These are phyloP conservation scores for Fomitopsis pinicola DNA, from an alignment of 1,284 basidiomycete species.

Conservation along the genomic window DNA sequence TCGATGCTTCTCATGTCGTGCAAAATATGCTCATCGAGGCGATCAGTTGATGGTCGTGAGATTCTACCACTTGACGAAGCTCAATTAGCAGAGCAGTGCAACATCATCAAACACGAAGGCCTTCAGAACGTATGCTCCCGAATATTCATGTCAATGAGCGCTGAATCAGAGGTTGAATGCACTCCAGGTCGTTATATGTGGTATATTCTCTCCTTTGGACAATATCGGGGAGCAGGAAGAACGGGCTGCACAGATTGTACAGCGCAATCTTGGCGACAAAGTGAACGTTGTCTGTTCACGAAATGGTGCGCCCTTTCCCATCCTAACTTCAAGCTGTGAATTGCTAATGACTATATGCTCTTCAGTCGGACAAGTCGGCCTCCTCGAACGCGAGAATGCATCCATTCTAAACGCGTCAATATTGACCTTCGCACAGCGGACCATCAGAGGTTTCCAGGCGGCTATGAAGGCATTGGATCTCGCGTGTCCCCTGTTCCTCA, in stretches of 20 bases:
- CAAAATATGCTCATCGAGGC: background rate
- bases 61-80: conserved; percentile 35
- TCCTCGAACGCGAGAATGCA: conserved; percentile 61
- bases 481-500: conserved; percentile 50
- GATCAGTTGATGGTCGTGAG: conserved; percentile 41
- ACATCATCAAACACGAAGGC: conserved; percentile 35
- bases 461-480: conserved; percentile 44
- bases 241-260: conserved; percentile 36
- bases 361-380: conserved; percentile 49
- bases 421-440: conserved; percentile 43
- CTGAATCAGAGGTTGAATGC: background rate
- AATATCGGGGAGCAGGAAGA: conserved; percentile 42
- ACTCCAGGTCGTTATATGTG: conserved; percentile 36
- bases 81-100: conserved; percentile 40
- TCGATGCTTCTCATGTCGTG: background rate
- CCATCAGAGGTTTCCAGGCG: conserved; percentile 46
- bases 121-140: conserved; percentile 29
- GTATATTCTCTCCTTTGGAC: conserved; percentile 49
- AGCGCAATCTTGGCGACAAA: conserved; percentile 31
- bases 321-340: background rate
- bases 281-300: conserved; percentile 39
- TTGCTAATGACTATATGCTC: background rate
- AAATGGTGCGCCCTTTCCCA: conserved; percentile 28
- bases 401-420: conserved; percentile 59
- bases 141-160: background rate